phyloP scores from a whole-genome alignment of 2,329 filamentous ascomycete species.

The Hypoxylon sp. region DNA sequence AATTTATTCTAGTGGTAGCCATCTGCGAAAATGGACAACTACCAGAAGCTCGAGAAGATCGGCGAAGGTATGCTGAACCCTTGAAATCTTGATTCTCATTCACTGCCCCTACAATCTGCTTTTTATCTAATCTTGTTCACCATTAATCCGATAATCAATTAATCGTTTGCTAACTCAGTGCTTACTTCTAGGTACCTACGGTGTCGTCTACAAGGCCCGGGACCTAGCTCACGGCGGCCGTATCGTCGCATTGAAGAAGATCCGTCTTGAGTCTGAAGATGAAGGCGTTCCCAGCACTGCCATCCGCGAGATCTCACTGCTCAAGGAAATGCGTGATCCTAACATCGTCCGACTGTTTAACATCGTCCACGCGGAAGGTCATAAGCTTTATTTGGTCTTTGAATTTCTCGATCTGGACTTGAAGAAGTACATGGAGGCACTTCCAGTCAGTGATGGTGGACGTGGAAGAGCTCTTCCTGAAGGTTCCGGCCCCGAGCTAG shows the following conservation, averaged over 20 bases:
- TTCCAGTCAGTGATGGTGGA: slow-evolving; percentile 86
- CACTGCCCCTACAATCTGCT: slow-evolving; percentile 9
- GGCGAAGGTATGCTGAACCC: slow-evolving; percentile 78
- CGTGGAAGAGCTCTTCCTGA: slow-evolving; percentile 88
- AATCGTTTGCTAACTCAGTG: slow-evolving; percentile 24
- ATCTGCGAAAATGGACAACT: slow-evolving; percentile 82
- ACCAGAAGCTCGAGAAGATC: slow-evolving; percentile 96
- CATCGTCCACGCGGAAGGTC: slow-evolving; percentile 93
- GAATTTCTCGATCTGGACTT: slow-evolving; percentile 93
- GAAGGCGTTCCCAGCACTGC: slow-evolving; percentile 93
- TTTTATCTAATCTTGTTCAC: slow-evolving; percentile 5
- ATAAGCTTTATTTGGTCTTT: slow-evolving; percentile 94
- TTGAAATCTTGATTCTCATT: slow-evolving; percentile 18
- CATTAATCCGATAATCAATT: slow-evolving; percentile 8
- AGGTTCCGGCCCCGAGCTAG: slow-evolving; percentile 74
- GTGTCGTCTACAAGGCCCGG: slow-evolving; percentile 94
- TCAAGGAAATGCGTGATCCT: slow-evolving; percentile 94
- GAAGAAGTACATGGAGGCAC: slow-evolving; percentile 96
- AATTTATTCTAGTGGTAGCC: slow-evolving; percentile 16
- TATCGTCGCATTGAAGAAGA: slow-evolving; percentile 95
- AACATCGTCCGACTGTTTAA: slow-evolving; percentile 91
- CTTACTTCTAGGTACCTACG: slow-evolving; percentile 80
- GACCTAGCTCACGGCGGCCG: slow-evolving; percentile 86
- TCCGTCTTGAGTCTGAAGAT: slow-evolving; percentile 93
- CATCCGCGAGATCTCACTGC: slow-evolving; percentile 92